phyloP scores from a whole-genome alignment of 2,329 filamentous ascomycete species.

The Aureobasidium uvarum region DNA sequence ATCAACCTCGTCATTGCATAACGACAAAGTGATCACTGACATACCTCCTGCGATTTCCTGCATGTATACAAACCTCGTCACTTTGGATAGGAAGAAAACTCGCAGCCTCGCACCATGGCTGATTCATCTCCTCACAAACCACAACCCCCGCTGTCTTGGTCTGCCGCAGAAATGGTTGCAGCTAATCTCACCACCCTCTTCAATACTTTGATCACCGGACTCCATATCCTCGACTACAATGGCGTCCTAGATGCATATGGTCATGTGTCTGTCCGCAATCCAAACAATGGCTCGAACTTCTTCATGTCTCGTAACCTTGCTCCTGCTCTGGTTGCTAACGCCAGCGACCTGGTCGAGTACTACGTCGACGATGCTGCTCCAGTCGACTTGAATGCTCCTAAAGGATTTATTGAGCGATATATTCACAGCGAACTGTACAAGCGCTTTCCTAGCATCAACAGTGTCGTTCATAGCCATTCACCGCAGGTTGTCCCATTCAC shows the following conservation, averaged over 20 bases:
- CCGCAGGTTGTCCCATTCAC: conserved; percentile 47
- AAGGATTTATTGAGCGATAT: conserved; percentile 47
- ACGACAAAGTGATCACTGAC: neutral
- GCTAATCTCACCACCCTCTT: conserved; percentile 28
- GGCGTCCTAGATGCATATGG: conserved; percentile 55
- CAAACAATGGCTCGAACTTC: conserved; percentile 47
- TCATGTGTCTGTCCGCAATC: conserved; percentile 55
- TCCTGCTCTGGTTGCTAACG: conserved; percentile 48
- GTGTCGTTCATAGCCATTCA: conserved; percentile 49
- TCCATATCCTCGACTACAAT: conserved; percentile 55
- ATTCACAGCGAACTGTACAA: conserved; percentile 52
- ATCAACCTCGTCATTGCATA: conserved; percentile 3
- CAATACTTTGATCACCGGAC: conserved; percentile 45
- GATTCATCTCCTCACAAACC: neutral
- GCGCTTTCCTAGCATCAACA: conserved; percentile 41
- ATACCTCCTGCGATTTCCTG: conserved; percentile 1
- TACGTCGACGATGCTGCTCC: conserved; percentile 45
- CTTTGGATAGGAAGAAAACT: neutral
- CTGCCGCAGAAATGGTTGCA: conserved; percentile 25
- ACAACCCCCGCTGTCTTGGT: neutral
- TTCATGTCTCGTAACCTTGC: conserved; percentile 51
- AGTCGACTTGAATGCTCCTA: conserved; percentile 42
- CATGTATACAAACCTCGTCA: neutral
- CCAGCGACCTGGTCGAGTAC: conserved; percentile 51
- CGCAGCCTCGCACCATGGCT: neutral